These are phyloP conservation scores for Hanseniaspora occidentalis DNA, from an alignment of 805 yeast genomes.

Conservation along the genomic window DNA sequence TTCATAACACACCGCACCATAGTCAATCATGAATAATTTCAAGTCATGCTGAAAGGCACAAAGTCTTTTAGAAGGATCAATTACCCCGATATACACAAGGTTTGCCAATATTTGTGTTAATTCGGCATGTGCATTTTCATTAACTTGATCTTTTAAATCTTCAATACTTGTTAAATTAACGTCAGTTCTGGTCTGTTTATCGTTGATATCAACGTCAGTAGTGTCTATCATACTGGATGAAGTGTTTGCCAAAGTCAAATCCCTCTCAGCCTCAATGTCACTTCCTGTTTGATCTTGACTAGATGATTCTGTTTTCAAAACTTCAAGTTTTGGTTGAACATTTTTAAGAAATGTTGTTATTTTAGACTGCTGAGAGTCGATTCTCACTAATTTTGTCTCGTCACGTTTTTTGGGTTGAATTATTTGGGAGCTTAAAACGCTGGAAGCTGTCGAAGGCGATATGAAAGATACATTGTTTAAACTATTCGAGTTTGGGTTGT, in stretches of 20 bases:
- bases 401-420: conserved; percentile 15
- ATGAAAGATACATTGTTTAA: conserved; percentile 1
- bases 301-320: no score
- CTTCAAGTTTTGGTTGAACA: background rate
- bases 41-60: conserved; percentile 81
- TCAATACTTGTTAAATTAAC: conserved; percentile 48
- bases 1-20: conserved; percentile 52
- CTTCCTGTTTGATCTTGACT: background rate
- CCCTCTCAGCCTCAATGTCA: background rate
- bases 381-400: conserved; percentile 24
- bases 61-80: conserved; percentile 56
- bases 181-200: conserved; percentile 22
- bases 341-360: background rate
- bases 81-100: conserved; percentile 69
- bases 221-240: no score
- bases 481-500: conserved; percentile 44
- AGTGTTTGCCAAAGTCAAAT: no score
- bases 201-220: conserved; percentile 2
- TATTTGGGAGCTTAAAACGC: no score
- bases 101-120: conserved; percentile 59
- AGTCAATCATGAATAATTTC: conserved; percentile 66
- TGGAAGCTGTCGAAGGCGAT: background rate
- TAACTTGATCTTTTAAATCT: conserved; percentile 41
- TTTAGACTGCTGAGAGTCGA: conserved; percentile 17
- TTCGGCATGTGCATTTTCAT: conserved; percentile 31